Percentiles rank a stretch among this genome's conserved stretches.
phyloP scores from a whole-genome alignment of 228 moss, liverwort and hornwort genomes.

The Sphagnum fallax region DNA sequence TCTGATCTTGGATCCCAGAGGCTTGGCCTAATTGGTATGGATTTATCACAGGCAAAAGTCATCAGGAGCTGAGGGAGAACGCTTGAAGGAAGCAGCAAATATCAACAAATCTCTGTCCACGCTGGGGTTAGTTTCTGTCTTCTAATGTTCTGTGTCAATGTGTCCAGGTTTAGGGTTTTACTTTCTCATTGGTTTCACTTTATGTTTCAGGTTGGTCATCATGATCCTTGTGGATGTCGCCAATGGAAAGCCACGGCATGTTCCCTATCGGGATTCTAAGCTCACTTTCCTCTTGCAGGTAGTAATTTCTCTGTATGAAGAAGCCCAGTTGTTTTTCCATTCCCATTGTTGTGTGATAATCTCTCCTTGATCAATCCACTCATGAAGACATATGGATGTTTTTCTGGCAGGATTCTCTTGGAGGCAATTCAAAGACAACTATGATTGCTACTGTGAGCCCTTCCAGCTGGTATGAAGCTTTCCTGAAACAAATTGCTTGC shows the following conservation, averaged over 20 bases:
- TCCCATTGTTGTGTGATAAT: not conserved
- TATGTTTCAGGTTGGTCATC: constrained; percentile 67
- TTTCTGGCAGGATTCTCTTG: constrained; percentile 76
- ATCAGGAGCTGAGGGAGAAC: constrained; percentile 95
- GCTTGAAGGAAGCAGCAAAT: constrained; percentile 94
- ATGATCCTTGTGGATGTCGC: constrained; percentile 94
- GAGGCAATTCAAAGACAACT: constrained; percentile 93
- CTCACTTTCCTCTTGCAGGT: constrained; percentile 97
- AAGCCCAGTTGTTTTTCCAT: not conserved
- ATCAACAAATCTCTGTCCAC: constrained; percentile 98
- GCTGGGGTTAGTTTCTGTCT: constrained; percentile 47
- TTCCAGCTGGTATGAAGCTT: constrained; percentile 61
- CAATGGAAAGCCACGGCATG: constrained; percentile 87
- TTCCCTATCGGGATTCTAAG: constrained; percentile 94
- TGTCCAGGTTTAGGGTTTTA: too few relatives aligned
- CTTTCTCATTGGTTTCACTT: not conserved
- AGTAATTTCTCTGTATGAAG: not conserved
- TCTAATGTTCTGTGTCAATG: too few relatives aligned
- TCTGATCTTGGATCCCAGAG: not conserved
- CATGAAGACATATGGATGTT: not conserved
- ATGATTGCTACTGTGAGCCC: constrained; percentile 96
- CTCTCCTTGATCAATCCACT: not conserved
- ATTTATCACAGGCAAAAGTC: constrained; percentile 58
- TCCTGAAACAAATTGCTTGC: not conserved
- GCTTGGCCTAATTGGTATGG: not conserved